Evolutionary conservation across 1,139 yeast species (phyloP).

Genomic region (Blastobotrys proliferans): DNA sequence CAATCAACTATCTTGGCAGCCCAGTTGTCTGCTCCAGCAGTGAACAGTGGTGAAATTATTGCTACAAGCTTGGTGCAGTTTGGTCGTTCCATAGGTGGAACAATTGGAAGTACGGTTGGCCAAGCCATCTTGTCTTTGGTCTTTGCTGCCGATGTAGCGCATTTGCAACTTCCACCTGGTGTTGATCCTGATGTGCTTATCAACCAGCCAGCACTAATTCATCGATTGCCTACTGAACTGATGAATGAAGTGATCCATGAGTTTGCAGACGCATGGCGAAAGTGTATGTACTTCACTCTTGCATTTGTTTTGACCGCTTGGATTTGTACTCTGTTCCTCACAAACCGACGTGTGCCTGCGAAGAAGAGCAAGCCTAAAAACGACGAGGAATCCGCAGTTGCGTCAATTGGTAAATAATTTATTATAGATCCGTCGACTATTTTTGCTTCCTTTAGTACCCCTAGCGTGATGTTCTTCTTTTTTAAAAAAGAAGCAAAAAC

Average conservation of each 20-base stretch:
- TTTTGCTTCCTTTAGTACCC: too few relatives aligned
- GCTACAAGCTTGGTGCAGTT: conserved; percentile 49
- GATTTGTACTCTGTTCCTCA: conserved; percentile 19
- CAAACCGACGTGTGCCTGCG: conserved; percentile 23
- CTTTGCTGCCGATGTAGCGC: conserved; percentile 16
- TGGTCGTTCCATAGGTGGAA: conserved; percentile 47
- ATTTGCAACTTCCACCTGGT: conserved; percentile 15
- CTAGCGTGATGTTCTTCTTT: too few relatives aligned
- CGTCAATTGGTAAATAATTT: too few relatives aligned
- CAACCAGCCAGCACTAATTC: conserved; percentile 22
- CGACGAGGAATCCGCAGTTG: too few relatives aligned
- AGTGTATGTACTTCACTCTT: conserved; percentile 23
- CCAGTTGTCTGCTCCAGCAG: conserved; percentile 47
- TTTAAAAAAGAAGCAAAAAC: too few relatives aligned
- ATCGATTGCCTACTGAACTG: conserved; percentile 17
- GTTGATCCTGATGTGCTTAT: conserved; percentile 15
- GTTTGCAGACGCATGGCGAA: conserved; percentile 24
- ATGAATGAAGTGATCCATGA: conserved; percentile 19
- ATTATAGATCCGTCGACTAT: too few relatives aligned
- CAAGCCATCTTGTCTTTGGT: conserved; percentile 44
- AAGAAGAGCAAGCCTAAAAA: background rate
- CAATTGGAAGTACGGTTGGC: conserved; percentile 45
- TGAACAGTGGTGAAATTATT: conserved; percentile 45
- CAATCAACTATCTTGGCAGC: conserved; percentile 52
- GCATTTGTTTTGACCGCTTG: conserved; percentile 19